Evolutionary conservation across 345 rosid species (phyloP).

Genomic region (Carallia pectinifolia): DNA sequence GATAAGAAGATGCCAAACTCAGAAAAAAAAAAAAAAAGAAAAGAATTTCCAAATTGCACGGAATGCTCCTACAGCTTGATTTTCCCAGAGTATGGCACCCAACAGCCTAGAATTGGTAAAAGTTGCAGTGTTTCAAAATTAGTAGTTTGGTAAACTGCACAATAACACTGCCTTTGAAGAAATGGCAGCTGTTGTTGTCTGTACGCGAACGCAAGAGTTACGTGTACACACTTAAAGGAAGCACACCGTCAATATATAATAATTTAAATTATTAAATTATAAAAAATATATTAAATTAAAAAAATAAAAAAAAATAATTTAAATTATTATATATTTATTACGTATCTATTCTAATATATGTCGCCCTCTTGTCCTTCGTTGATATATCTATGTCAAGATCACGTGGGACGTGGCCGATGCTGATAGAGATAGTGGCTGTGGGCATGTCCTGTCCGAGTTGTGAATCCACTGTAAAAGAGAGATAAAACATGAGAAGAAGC

Average conservation of each 20-base stretch:
- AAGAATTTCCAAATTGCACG: neutral
- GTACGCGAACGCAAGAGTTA: no score
- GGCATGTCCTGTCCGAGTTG: neutral
- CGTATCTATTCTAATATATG: no score
- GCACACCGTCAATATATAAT: no score
- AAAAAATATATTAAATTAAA: no score
- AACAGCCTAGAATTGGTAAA: neutral
- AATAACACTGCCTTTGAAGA: neutral
- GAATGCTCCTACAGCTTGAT: slow-evolving; percentile 1
- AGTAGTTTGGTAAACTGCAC: neutral
- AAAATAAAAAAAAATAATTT: no score
- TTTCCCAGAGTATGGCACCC: neutral
- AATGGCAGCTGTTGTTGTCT: slow-evolving; percentile 5
- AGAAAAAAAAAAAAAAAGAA: neutral
- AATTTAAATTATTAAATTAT: no score
- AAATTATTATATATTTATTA: no score
- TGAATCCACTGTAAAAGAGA: neutral
- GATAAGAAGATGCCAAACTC: neutral
- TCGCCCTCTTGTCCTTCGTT: neutral
- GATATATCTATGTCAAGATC: slow-evolving; percentile 6
- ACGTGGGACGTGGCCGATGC: slow-evolving; percentile 8
- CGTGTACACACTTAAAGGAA: no score
- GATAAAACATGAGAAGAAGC: neutral
- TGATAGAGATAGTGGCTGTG: neutral
- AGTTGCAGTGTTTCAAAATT: neutral